phyloP scores from a whole-genome alignment of 2,329 filamentous ascomycete species.

The Dothistroma pini region DNA sequence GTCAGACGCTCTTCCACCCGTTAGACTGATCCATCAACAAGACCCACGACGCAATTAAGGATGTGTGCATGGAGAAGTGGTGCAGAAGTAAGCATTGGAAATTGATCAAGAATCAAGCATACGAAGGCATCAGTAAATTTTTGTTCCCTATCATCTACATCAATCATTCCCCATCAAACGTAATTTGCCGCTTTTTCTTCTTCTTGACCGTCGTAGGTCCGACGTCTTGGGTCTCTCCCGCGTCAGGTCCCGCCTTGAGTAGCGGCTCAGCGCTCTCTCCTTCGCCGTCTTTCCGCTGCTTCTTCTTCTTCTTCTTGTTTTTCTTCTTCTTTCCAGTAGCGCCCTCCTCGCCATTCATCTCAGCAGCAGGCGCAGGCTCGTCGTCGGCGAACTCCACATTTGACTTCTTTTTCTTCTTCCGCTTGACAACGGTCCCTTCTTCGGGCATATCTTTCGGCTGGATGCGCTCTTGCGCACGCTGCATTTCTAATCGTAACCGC shows the following conservation, averaged over 20 bases:
- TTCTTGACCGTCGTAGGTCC: slow-evolving; percentile 34
- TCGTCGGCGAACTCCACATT: slow-evolving; percentile 35
- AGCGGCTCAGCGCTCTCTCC: slow-evolving; percentile 14
- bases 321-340: slow-evolving; percentile 37
- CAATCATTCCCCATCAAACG: slow-evolving; percentile 26
- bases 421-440: slow-evolving; percentile 62
- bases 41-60: too few relatives aligned
- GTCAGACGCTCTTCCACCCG: too few relatives aligned
- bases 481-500: slow-evolving; percentile 81
- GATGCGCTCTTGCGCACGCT: slow-evolving; percentile 71
- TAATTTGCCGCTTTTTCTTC: slow-evolving; percentile 40
- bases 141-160: background rate
- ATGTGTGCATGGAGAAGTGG: too few relatives aligned
- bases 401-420: slow-evolving; percentile 51
- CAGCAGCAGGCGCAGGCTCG: background rate
- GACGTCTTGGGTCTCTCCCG: slow-evolving; percentile 13
- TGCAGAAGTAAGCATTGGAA: too few relatives aligned
- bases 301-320: slow-evolving; percentile 27
- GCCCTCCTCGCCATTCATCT: slow-evolving; percentile 9
- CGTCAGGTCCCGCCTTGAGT: slow-evolving; percentile 14
- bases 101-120: too few relatives aligned
- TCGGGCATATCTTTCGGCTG: slow-evolving; percentile 64
- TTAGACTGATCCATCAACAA: too few relatives aligned
- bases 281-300: slow-evolving; percentile 16
- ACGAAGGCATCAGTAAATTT: too few relatives aligned